Evolutionary conservation across 225 moss, liverwort and hornwort genomes (phyloP), one percentile per base, ranked within the genome.

Genomic region (Straminergon stramineum): DNA sequence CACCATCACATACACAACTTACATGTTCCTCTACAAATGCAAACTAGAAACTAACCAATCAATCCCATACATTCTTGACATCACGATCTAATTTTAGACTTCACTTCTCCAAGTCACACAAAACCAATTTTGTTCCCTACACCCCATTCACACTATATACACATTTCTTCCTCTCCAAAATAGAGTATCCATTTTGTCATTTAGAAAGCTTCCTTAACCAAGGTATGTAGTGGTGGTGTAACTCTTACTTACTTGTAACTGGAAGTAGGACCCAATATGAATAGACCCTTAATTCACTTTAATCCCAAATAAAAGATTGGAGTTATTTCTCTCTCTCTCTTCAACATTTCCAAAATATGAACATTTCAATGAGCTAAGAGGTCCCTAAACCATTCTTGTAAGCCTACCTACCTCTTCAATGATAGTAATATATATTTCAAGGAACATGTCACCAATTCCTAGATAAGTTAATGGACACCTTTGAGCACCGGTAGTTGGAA

Each of bases 31-130:
- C 12, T 0, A 7, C 31, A 19, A 30, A 45, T 11, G 31, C 31
- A 75, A 75, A 75, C 19, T 4, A 19, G 4, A 48, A 48, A 48
- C 2, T 19, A 48, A 48, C 11, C 45, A 31, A 51, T 12, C 4
- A 31, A 48, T 75, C 2, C 0, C 0, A 0, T 4, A 30, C 11
- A 75, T 31, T 31, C 1, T 0, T 30, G 1, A 31, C 30, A 75
- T 48, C 2, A 31, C 1, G 0, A 18, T 30, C 11, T 48, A 75
- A 48, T 31, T 75, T 31, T 0, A 75, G 19, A 19, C 10, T 51
- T 48, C 12, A 31, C 0, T 11, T 3, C 4, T 69, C 0, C 11
- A 51, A 75, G 31, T 48, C 4, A 75, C 2, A 75, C 31, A 31
- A 48, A 48, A 75, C 1, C 19, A 31, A 7, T 51, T 31, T 31